Conservation (phyloP, 202 grass and related monocot genomes). For the Eragrostis tef region DNA sequence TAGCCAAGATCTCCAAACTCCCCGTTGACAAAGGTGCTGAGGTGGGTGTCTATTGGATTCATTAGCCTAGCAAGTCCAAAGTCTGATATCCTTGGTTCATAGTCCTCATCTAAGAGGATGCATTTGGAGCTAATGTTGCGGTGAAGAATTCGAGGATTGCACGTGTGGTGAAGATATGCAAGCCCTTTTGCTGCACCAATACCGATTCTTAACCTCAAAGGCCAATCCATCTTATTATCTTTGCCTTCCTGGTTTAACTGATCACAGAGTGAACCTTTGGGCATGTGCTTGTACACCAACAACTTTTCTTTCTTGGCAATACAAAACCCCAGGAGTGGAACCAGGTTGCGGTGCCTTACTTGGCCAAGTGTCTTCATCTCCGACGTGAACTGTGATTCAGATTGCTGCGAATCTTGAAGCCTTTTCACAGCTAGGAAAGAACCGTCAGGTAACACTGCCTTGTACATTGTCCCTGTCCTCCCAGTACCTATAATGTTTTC, state of each 20-base stretch:
- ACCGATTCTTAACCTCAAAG: conserved; percentile 66
- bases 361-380: conserved; percentile 90
- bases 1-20: conserved; percentile 91
- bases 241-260: conserved; percentile 52
- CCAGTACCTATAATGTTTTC: conserved; percentile 78
- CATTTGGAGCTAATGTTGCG: conserved; percentile 96
- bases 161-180: conserved; percentile 88
- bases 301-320: conserved; percentile 81
- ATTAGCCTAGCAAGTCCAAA: conserved; percentile 93
- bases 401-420: conserved; percentile 84
- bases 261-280: conserved; percentile 74
- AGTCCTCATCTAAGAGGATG: conserved; percentile 78
- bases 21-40: conserved; percentile 91
- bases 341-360: conserved; percentile 80
- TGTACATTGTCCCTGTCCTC: conserved; percentile 87
- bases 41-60: conserved; percentile 92
- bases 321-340: conserved; percentile 86
- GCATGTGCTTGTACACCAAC: conserved; percentile 87
- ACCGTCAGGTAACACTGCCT: conserved; percentile 72
- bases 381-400: conserved; percentile 77
- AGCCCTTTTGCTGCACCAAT: conserved; percentile 86
- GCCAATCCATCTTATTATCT: conserved; percentile 61
- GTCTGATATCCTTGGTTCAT: conserved; percentile 79
- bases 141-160: conserved; percentile 84
- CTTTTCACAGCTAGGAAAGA: conserved; percentile 86